Base-by-base conservation (phyloP, 495 filamentous ascomycete genomes). In the Penicillium tannophilum region DNA sequence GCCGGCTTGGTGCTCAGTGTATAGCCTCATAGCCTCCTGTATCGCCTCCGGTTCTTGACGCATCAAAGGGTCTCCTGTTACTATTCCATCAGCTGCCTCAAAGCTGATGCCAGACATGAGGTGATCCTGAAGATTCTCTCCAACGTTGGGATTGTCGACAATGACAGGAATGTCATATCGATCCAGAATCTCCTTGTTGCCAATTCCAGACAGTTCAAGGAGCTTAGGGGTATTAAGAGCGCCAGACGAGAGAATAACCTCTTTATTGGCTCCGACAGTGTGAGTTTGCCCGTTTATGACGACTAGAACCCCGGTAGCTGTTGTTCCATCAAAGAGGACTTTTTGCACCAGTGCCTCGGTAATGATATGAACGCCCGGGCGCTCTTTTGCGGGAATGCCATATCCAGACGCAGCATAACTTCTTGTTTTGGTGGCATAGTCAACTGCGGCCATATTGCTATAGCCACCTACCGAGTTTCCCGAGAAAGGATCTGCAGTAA, bases 121-220 rank as follows among this genome's bases (percentile, higher is more conserved):
- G 43, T 77, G 78, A 43, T 80, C 74, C 44, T 70, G 67, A 39
- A 78, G 69, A 43, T 79, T 77, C 42, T 73, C 63, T 5, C 77
- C 77, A 19, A 79, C 77, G 14, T 63, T 68, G 2, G 57, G 60
- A 41, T 71, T 71, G 19, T 72, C 58, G 17, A 74, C 64, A 33
- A 63, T 52, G 14, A 67, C 55, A 2, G 20, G 20, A 2, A 74
- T 77, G 24, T 68, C 66, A 24, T 54, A 53, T n/a, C 53, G 47
- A 12, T 57, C 17, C 3, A 63, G 53, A n/a, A 56, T 52, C 39
- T 45, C 43, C 16, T 30, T 12, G 16, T 62, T 50, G 7, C 81
- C 82, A 36, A 84, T 66, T 9, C 82, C 82, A 7, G 79, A 83
- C 6, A 82, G 63, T 62, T 83, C 76, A 1, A 85, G 71, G 4